Evolutionary conservation across 192 early-diverging fungal genomes (phyloP), one percentile per base, ranked within the genome.

Genomic region (Backusella parvicylindrica): DNA sequence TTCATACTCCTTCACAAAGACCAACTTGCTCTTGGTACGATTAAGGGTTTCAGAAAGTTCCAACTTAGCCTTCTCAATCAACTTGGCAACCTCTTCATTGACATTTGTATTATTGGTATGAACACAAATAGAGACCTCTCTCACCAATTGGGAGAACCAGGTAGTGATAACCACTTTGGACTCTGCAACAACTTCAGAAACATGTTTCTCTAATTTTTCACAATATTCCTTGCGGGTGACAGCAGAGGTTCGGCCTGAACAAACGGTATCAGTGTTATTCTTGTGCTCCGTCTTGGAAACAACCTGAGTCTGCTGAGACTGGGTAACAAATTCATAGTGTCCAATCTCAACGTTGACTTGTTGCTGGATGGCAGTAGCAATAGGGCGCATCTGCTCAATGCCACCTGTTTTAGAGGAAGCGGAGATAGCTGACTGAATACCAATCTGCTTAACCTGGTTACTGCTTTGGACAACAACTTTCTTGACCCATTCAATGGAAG

Each of bases 361-460:
- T 4, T 47, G 40, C 30, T 75, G 64, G 32, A 75, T 75, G 26
- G 74, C 28, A 28, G 32, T 33, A 35, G 63, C 74, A 41, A 75
- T 41, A 28, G 74, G 66, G 8, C 37, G 63, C 74, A 75, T 68
- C 53, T 75, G 74, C 4, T 67, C 65, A 43, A 68, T 65, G 60
- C 64, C 66, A 15, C 66, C 66, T 11, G 66, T 56, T 41, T 68
- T 67, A 7, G 74, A 75, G 5, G 41, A 36, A 3, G 68, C 38
- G 16, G 74, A 49, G 18, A 47, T 41, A 26, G 66, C 66, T 18
- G 65, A 43, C 1, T 75, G n/a, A 8, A 60, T 47, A 68, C 43
- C 74, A 33, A 75, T 47, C 7, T 35, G 47, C 65, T 75, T 56
- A 43, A 75, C 37, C 9, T 75, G 74, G 31, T 56, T 16, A 33